Base-by-base conservation (phyloP, 768 basidiomycete species). In the Rossbeevera mucosa region DNA sequence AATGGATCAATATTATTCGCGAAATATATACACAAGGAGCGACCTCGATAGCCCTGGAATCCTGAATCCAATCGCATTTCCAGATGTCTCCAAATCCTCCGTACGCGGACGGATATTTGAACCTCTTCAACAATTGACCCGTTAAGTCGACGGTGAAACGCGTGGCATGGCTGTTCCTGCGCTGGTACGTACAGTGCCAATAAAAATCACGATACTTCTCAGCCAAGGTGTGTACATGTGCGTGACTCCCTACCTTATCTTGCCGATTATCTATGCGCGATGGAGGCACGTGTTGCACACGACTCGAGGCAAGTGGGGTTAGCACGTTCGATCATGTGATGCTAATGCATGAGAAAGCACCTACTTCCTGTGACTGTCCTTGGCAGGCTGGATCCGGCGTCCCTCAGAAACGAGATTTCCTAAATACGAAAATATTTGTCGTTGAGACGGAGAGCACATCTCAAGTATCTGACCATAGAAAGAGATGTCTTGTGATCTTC, bases 51-150 rank as follows among this genome's bases (percentile, higher is more conserved):
- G 41, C 44, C 22, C 55, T 51, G 2, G 46, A 51, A 44, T 63
- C 57, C 28, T 52, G 53, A 13, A 59, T 44, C 59, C 57, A 64
- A 31, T 55, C 64, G 11, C 59, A 61, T 51, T 59, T 64, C 63
- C 59, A 61, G 26, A 64, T 53, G 22, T 66, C 59, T 4, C 64
- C 51, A 20, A 52, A 64, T 14, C 64, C 62, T 7, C 59, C 59
- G 14, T 64, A 55, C 1, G 62, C 57, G 1, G 52, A 62, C 2
- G 62, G 64, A 54, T 64, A 67, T 18, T 52, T 56, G 18, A 50
- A 21, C 12, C 56, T 51, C 30, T 47, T 55, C 22, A 53, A 44
- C 5, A 64, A 26, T 8, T 52, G 47, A n/a, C 52, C 50, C 0
- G 59, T 56, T 16, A 64, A 16, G 25, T 62, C 47, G 38, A 51